phyloP scores from a whole-genome alignment of 768 basidiomycete species.

The Pleurotus citrinopileatus region DNA sequence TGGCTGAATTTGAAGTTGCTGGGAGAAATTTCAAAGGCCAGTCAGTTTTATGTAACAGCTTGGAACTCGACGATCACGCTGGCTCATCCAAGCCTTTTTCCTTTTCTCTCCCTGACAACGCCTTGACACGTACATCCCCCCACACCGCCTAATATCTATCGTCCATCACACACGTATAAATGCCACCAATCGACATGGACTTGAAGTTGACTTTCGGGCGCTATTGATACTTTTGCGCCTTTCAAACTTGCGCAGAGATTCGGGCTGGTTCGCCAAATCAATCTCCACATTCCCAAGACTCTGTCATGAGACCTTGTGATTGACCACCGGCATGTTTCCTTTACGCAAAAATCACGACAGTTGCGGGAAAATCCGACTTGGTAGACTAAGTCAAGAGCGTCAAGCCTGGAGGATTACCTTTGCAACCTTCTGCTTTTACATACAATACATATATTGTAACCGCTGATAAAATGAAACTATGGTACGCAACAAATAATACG shows the following conservation, averaged over 20 bases:
- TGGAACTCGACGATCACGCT: slow-evolving; percentile 3
- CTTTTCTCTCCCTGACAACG: not conserved
- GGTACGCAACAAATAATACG: no score
- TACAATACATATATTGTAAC: no score
- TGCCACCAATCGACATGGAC: not conserved
- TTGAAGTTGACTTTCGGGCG: not conserved
- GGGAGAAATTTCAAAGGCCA: no score
- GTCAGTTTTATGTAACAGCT: not conserved
- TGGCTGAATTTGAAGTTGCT: slow-evolving; percentile 2
- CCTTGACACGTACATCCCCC: no score
- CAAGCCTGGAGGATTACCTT: not conserved
- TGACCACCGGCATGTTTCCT: slow-evolving; percentile 3
- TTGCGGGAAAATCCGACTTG: slow-evolving; percentile 7
- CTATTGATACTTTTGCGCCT: not conserved
- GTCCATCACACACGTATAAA: not conserved
- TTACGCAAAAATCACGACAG: slow-evolving; percentile 7
- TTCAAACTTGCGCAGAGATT: not conserved
- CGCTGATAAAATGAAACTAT: no score
- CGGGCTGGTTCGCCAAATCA: not conserved
- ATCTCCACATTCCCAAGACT: not conserved
- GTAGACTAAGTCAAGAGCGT: not conserved
- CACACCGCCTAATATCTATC: no score
- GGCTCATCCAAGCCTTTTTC: not conserved
- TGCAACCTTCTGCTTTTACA: not conserved
- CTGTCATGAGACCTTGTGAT: slow-evolving; percentile 6